phyloP scores from a whole-genome alignment of 768 basidiomycete species.

The Coprinopsis marcescibilis region DNA sequence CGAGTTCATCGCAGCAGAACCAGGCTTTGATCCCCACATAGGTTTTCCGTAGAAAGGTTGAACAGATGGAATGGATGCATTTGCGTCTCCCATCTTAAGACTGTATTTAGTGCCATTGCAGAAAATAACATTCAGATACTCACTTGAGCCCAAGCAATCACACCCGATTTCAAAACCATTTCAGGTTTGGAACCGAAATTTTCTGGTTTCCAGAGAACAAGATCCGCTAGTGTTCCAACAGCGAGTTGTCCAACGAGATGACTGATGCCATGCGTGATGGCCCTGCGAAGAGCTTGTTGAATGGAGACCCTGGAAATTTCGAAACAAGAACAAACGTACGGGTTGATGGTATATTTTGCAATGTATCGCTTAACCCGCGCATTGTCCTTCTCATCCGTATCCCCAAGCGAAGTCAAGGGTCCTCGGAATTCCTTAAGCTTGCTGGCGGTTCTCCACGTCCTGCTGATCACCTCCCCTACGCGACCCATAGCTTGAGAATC shows the following conservation, averaged over 20 bases:
- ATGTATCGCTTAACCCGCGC: slow-evolving; percentile 91
- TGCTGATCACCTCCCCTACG: slow-evolving; percentile 86
- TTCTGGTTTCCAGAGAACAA: slow-evolving; percentile 94
- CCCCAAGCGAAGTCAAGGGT: slow-evolving; percentile 64
- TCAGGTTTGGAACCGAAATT: slow-evolving; percentile 91
- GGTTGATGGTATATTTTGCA: slow-evolving; percentile 96
- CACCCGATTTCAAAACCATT: slow-evolving; percentile 92
- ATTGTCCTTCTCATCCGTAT: slow-evolving; percentile 65
- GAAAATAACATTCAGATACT: slow-evolving; percentile 15
- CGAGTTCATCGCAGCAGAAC: slow-evolving; percentile 79
- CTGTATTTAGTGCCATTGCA: no score
- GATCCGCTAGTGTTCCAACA: slow-evolving; percentile 80
- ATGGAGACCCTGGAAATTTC: background rate
- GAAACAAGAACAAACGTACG: slow-evolving; percentile 47
- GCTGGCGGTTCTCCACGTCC: slow-evolving; percentile 96
- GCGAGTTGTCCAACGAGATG: slow-evolving; percentile 82
- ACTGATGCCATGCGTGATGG: slow-evolving; percentile 90
- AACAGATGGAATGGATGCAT: slow-evolving; percentile 93
- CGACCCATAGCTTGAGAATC: slow-evolving; percentile 99
- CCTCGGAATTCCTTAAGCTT: slow-evolving; percentile 85
- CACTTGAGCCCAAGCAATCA: slow-evolving; percentile 88
- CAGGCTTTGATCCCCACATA: slow-evolving; percentile 88
- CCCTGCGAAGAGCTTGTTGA: slow-evolving; percentile 39
- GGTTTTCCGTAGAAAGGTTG: slow-evolving; percentile 83
- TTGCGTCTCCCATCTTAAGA: slow-evolving; percentile 99